These are phyloP conservation scores for Syzygium oleosum DNA, from an alignment of 345 rosid species.

Conservation along the genomic window DNA sequence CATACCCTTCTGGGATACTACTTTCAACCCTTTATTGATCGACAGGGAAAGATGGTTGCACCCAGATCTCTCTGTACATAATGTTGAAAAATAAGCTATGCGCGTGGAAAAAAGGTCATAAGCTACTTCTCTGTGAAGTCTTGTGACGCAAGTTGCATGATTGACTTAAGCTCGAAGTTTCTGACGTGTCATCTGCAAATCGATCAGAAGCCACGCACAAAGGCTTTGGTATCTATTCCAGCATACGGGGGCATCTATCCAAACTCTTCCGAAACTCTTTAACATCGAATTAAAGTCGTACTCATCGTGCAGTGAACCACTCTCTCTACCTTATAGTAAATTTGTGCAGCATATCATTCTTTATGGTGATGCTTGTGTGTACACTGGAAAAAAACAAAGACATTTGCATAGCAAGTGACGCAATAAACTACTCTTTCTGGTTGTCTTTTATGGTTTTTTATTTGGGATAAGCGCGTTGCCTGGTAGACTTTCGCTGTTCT, in stretches of 20 bases:
- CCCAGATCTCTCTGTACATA: neutral
- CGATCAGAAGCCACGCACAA: neutral
- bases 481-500: neutral
- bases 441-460: neutral
- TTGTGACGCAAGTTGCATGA: neutral
- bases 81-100: neutral
- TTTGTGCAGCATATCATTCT: neutral
- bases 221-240: neutral
- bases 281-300: neutral
- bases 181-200: neutral
- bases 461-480: neutral
- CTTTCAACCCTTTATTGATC: neutral
- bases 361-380: neutral
- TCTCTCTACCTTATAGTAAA: neutral
- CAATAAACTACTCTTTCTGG: neutral
- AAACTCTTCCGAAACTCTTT: neutral
- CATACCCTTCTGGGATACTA: rapidly evolving
- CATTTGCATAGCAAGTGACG: neutral
- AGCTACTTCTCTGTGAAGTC: neutral
- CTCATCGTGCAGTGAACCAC: neutral
- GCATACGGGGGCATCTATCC: neutral
- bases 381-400: neutral
- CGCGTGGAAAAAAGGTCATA: neutral
- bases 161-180: neutral
- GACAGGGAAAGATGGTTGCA: neutral